Percentiles rank a stretch among this genome's conserved stretches.
Conservation (phyloP, 2,329 filamentous ascomycete genomes). For the Stemphylium lycopersici region DNA sequence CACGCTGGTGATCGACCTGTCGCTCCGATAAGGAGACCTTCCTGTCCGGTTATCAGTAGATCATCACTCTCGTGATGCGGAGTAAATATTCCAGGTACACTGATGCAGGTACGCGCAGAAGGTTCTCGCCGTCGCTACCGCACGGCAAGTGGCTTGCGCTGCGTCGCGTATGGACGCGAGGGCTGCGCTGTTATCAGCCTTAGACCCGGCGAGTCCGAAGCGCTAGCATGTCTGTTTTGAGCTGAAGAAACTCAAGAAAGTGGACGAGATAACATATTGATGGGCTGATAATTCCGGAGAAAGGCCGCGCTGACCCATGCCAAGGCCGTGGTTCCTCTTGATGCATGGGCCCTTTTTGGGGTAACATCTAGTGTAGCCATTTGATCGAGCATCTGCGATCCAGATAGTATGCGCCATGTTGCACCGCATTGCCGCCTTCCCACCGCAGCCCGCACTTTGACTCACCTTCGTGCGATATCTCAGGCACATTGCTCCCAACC, state of each 20-base stretch:
- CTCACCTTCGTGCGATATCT: background rate
- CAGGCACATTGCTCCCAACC: constrained; percentile 1
- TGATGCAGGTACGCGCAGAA: constrained; percentile 44
- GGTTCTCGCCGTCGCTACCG: constrained; percentile 18
- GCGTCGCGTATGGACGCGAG: constrained; percentile 24
- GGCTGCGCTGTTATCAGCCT: constrained; percentile 32
- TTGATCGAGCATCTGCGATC: background rate
- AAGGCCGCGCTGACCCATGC: constrained; percentile 3
- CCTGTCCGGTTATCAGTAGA: constrained; percentile 7
- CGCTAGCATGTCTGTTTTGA: constrained; percentile 17
- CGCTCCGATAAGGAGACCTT: background rate
- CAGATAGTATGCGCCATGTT: background rate
- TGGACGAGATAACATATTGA: background rate
- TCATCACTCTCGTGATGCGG: constrained; percentile 3
- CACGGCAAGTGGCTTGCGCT: constrained; percentile 32
- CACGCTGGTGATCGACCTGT: background rate
- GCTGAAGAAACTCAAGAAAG: background rate
- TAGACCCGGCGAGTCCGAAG: constrained; percentile 36
- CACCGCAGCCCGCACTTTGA: background rate
- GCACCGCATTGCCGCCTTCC: background rate
- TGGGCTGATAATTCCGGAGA: background rate
- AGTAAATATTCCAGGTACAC: constrained; percentile 15
- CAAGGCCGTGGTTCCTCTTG: constrained; percentile 11
- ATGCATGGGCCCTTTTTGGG: background rate
- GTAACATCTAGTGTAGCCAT: constrained; percentile 1